Base-by-base conservation (phyloP, 2,329 filamentous ascomycete genomes). In the Scedosporium boydii region DNA sequence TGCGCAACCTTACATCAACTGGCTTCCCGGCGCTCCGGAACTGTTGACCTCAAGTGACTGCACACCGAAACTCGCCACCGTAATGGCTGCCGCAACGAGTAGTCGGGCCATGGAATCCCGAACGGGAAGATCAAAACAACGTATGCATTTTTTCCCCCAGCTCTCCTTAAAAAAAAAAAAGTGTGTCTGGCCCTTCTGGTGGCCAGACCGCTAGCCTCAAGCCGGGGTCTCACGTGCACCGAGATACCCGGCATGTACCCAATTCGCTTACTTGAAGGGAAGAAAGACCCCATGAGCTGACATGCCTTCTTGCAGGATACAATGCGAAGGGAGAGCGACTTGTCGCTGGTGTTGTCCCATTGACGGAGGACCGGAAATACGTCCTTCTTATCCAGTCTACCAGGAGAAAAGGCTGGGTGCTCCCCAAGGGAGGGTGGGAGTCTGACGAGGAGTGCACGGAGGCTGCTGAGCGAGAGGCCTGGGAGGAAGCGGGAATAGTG, bases 401-500 rank as follows among this genome's bases (percentile, higher is more conserved):
- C 60, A 86, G 91, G 67, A 88, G 92, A 70, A 91, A 91, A 74
- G 91, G 90, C 70, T 99, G 95, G 95, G 95, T 99, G 53, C 82
- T 99, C 64, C 95, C 95, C 64, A 99, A 99, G 75, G 95, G 95
- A 72, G 95, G 95, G 64, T 99, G 95, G 93, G 95, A 99, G 76
- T 88, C 87, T 41, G 95, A 99, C 75, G 95, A 99, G 77, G 85
- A 87, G 65, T 95, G 90, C 66, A 86, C 89, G 65, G 85, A 93
- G 73, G 90, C 95, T 63, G 95, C 95, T 62, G 76, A 88, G 80
- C 80, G 95, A 68, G 95, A 99, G 76, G 95, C 95, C 65, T 98
- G 95, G 95, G 95, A 98, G 78, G 95, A 98, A 78, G 95, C 93
- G 51, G 95, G 95, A 70, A 96, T 98, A 70, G 82, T 89, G 69